Evolutionary conservation across 805 yeast genomes (phyloP).

Genomic region (Tetrapisispora namnaoensis): DNA sequence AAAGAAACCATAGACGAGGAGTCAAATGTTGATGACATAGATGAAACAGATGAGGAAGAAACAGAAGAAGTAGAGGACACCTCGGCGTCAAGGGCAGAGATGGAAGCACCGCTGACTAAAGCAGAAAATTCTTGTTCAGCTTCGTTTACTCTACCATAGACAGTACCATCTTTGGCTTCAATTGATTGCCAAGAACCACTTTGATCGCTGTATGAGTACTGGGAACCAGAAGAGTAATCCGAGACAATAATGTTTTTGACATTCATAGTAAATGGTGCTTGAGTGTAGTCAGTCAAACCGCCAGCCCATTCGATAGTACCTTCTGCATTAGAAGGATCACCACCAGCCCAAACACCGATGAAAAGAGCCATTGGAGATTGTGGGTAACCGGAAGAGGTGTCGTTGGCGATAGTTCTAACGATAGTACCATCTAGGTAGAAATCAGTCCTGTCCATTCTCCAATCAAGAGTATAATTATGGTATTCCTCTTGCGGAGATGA

Average conservation of each 20-base stretch:
- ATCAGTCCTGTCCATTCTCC: constrained; percentile 55
- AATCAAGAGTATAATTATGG: constrained; percentile 77
- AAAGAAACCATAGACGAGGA: constrained; percentile 1
- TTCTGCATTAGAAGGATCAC: constrained; percentile 50
- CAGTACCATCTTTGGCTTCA: constrained; percentile 43
- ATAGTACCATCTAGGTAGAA: constrained; percentile 68
- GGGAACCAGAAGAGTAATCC: constrained; percentile 58
- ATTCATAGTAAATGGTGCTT: constrained; percentile 61
- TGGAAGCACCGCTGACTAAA: constrained; percentile 18
- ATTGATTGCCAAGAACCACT: constrained; percentile 56
- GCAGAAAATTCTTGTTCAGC: constrained; percentile 36
- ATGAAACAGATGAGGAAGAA: constrained; percentile 5
- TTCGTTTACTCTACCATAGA: constrained; percentile 47
- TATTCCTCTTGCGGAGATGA: constrained; percentile 43
- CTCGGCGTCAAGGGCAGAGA: constrained; percentile 7
- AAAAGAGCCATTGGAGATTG: constrained; percentile 77
- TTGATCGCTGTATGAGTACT: constrained; percentile 45
- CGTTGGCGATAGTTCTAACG: constrained; percentile 52
- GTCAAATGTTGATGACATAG: constrained; percentile 1
- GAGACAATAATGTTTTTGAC: constrained; percentile 51
- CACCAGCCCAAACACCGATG: constrained; percentile 77
- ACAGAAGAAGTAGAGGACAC: constrained; percentile 3
- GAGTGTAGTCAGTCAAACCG: constrained; percentile 53
- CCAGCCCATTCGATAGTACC: constrained; percentile 84
- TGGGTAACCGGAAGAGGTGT: constrained; percentile 64